Evolutionary conservation across 495 filamentous ascomycete species (phyloP).

Genomic region (Lasiosphaeria ovina): DNA sequence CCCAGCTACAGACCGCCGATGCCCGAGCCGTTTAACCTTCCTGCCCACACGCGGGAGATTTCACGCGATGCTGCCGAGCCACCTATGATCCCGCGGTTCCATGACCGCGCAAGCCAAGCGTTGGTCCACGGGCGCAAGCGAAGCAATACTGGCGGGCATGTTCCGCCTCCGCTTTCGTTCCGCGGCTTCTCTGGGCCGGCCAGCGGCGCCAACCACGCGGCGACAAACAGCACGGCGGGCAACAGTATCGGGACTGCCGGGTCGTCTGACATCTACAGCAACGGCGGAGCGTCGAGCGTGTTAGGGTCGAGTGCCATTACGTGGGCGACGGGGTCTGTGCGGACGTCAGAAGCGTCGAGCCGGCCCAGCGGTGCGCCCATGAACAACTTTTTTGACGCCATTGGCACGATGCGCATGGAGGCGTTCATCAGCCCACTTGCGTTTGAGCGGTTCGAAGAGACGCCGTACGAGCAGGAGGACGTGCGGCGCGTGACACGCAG

Average conservation of each 20-base stretch:
- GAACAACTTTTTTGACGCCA: conserved; percentile 68
- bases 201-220: conserved; percentile 43
- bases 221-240: conserved; percentile 51
- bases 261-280: conserved; percentile 59
- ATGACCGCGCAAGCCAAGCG: conserved; percentile 45
- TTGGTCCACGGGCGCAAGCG: conserved; percentile 71
- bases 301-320: conserved; percentile 40
- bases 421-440: conserved; percentile 73
- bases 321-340: conserved; percentile 45
- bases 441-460: conserved; percentile 42
- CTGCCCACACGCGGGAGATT: conserved; percentile 37
- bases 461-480: conserved; percentile 48
- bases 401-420: conserved; percentile 95
- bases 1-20: conserved; percentile 28
- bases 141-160: conserved; percentile 74
- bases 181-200: conserved; percentile 70
- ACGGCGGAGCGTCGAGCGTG: conserved; percentile 32
- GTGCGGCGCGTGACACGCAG: conserved; percentile 39
- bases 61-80: conserved; percentile 64
- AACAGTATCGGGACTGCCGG: conserved; percentile 52
- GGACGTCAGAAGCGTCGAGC: conserved; percentile 64
- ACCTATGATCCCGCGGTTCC: conserved; percentile 76
- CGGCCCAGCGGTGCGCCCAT: conserved; percentile 35
- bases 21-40: conserved; percentile 21
- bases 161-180: conserved; percentile 63